Evolutionary conservation across 371 early-diverging fungal genomes (phyloP).

Genomic region (Mortierella sp.): DNA sequence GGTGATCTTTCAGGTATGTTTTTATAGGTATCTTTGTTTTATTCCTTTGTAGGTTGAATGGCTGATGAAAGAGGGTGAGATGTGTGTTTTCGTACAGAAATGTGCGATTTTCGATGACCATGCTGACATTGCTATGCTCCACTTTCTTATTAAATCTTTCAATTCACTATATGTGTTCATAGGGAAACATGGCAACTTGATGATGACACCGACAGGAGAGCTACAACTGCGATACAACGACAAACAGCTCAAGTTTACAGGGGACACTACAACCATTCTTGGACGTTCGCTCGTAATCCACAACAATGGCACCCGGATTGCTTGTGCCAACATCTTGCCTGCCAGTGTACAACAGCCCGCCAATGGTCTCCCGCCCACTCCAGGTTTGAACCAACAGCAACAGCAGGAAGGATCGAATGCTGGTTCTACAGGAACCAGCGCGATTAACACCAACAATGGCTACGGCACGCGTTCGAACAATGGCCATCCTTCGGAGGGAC

Average conservation of each 20-base stretch:
- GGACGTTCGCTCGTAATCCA: constrained; percentile 51
- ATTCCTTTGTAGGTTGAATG: no score
- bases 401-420: not conserved
- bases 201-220: constrained; percentile 21
- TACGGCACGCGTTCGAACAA: not conserved
- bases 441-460: no score
- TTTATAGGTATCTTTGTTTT: not conserved
- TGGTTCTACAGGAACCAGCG: not conserved
- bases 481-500: not conserved
- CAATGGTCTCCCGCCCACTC: not conserved
- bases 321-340: constrained; percentile 33
- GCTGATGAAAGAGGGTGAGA: no score
- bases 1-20: constrained; percentile 49
- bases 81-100: not conserved
- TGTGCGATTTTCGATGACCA: no score
- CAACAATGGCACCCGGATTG: constrained; percentile 45
- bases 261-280: constrained; percentile 22
- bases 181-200: constrained; percentile 45
- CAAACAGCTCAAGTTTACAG: constrained; percentile 19
- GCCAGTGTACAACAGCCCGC: not conserved
- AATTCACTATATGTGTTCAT: not conserved
- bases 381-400: not conserved
- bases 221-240: constrained; percentile 18
- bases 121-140: no score
- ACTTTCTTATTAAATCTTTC: no score